A percentile compares a stretch with the other conserved stretches of the same genome.
Conservation (phyloP, 2,329 filamentous ascomycete genomes). For the Trichoderma arundinaceum region DNA sequence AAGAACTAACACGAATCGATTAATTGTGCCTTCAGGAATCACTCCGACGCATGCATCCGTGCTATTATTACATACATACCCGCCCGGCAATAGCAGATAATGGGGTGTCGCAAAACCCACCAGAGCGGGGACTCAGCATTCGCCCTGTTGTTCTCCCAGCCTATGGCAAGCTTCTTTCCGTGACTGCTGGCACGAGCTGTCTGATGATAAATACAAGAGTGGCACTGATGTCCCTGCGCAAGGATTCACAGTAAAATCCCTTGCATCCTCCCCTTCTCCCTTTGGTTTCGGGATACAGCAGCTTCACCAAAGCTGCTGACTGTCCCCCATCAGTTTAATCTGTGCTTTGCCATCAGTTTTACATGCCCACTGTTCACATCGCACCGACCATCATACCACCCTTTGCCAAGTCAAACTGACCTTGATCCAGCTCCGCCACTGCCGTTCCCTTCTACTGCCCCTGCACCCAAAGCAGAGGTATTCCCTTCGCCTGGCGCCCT, state of each 20-base stretch:
- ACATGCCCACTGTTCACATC: neutral
- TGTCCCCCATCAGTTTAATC: neutral
- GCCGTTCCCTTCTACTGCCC: neutral
- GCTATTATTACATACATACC: constrained; percentile 1
- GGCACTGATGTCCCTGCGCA: neutral
- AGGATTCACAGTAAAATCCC: neutral
- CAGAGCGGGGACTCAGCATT: neutral
- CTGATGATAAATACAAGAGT: neutral
- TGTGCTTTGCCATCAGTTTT: neutral
- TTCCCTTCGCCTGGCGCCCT: no score
- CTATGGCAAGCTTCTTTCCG: neutral
- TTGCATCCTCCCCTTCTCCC: constrained; percentile 2
- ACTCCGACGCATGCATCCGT: neutral
- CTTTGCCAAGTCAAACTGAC: neutral
- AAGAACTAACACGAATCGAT: neutral
- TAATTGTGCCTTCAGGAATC: neutral
- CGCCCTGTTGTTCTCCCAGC: neutral
- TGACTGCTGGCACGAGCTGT: neutral
- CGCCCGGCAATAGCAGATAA: no score
- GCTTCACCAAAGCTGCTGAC: neutral
- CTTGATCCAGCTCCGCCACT: neutral
- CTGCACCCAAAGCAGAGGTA: neutral
- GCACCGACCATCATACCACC: neutral
- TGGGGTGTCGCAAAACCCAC: neutral
- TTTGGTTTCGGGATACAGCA: neutral